phyloP scores from a whole-genome alignment of 345 rosid species.

The Ceriops tagal region DNA sequence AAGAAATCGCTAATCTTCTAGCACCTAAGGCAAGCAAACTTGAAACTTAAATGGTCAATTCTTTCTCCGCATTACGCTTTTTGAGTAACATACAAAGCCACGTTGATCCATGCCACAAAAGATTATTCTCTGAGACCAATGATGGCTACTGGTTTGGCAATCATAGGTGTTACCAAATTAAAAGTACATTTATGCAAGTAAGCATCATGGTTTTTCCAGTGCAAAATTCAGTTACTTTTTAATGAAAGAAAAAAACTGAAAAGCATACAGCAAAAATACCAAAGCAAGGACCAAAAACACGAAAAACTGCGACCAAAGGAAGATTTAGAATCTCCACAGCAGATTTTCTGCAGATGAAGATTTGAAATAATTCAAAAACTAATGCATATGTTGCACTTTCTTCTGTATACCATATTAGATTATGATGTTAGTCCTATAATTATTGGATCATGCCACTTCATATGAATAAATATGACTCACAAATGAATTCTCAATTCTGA shows the following conservation, averaged over 20 bases:
- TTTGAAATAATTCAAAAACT: background rate
- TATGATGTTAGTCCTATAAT: conserved; percentile 1
- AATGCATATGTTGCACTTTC: background rate
- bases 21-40: background rate
- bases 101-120: background rate
- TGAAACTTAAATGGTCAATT: background rate
- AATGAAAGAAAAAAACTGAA: background rate
- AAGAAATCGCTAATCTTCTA: conserved; percentile 19
- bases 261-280: background rate
- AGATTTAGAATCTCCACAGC: background rate
- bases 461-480: background rate
- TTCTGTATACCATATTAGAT: background rate
- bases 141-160: background rate
- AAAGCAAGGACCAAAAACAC: background rate
- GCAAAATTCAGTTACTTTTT: background rate
- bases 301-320: background rate
- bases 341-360: background rate
- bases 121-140: background rate
- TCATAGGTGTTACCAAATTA: background rate
- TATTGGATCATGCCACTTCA: background rate
- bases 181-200: conserved; percentile 1
- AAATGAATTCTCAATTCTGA: background rate
- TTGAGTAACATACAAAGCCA: background rate
- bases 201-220: background rate
- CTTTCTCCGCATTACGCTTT: background rate